A percentile compares a stretch with the other conserved stretches of the same genome.
Evolutionary conservation across 176 grass and related monocot species (phyloP).

Genomic region (Oryza rufipogon): DNA sequence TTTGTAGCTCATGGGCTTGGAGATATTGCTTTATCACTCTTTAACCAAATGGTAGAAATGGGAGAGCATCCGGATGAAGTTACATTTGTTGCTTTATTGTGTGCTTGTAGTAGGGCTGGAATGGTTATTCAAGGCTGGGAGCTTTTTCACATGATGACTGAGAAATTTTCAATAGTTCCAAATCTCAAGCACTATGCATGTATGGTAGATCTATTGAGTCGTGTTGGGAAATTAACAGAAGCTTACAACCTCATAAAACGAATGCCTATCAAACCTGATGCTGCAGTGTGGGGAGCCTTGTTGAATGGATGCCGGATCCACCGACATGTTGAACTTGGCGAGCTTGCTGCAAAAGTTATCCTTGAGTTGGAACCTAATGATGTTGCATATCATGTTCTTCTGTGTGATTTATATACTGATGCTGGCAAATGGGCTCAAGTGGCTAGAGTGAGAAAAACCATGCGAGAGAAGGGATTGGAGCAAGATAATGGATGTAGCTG

Average conservation of each 20-base stretch:
- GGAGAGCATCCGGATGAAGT: conserved; percentile 85
- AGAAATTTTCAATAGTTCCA: conserved; percentile 70
- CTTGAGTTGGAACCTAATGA: conserved; percentile 78
- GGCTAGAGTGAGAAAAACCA: conserved; percentile 72
- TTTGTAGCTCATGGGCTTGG: conserved; percentile 65
- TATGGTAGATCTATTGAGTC: conserved; percentile 93
- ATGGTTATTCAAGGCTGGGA: conserved; percentile 83
- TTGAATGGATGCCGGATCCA: conserved; percentile 92
- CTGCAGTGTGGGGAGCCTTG: conserved; percentile 83
- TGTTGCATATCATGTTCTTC: conserved; percentile 78
- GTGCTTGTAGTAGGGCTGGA: conserved; percentile 81
- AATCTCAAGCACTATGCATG: conserved; percentile 96
- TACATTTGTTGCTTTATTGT: conserved; percentile 76
- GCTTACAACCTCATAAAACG: conserved; percentile 74
- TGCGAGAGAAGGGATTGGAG: conserved; percentile 83
- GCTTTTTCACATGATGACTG: conserved; percentile 68
- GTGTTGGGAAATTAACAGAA: conserved; percentile 68
- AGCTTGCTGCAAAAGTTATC: conserved; percentile 72
- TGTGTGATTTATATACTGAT: conserved; percentile 89
- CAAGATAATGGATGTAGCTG: conserved; percentile 80
- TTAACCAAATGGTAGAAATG: conserved; percentile 64
- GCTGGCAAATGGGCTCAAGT: conserved; percentile 73
- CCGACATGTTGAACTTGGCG: conserved; percentile 72
- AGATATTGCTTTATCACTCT: conserved; percentile 63
- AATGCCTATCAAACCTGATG: conserved; percentile 80